Evolutionary conservation across 2,329 filamentous ascomycete genomes (phyloP).

Genomic region (Talaromyces piceae): DNA sequence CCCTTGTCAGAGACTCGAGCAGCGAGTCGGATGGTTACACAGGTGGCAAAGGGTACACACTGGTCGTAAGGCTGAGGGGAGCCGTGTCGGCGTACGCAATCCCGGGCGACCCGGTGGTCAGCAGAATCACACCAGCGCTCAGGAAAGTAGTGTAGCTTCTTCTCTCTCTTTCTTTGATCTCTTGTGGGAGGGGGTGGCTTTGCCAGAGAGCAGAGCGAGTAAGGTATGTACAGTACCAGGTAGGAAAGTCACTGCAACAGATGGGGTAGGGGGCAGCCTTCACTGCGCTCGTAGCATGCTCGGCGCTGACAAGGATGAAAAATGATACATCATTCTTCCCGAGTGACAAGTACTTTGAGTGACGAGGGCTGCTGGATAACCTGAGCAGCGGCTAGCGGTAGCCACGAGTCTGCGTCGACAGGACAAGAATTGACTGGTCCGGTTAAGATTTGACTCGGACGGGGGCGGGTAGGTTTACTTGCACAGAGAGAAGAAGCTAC

Average conservation of each 20-base stretch:
- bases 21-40: constrained; percentile 2
- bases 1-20: constrained; percentile 9
- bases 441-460: neutral
- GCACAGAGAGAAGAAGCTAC: neutral
- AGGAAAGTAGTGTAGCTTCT: too few species aligned
- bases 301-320: neutral
- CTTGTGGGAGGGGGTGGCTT: too few species aligned
- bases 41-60: constrained; percentile 1
- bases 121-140: neutral
- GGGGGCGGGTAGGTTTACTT: neutral
- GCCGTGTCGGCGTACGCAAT: neutral
- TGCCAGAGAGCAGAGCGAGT: neutral
- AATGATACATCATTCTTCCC: too few species aligned
- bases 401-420: neutral
- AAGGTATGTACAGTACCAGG: neutral
- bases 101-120: neutral
- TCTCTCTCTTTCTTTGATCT: too few species aligned
- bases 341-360: neutral
- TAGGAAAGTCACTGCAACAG: neutral
- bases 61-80: constrained; percentile 3
- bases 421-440: neutral
- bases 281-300: neutral
- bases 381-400: too few species aligned
- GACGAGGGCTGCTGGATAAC: too few species aligned
- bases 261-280: neutral